Evolutionary conservation across 2,329 filamentous ascomycete genomes (phyloP).

Genomic region (Fusarium sp.): DNA sequence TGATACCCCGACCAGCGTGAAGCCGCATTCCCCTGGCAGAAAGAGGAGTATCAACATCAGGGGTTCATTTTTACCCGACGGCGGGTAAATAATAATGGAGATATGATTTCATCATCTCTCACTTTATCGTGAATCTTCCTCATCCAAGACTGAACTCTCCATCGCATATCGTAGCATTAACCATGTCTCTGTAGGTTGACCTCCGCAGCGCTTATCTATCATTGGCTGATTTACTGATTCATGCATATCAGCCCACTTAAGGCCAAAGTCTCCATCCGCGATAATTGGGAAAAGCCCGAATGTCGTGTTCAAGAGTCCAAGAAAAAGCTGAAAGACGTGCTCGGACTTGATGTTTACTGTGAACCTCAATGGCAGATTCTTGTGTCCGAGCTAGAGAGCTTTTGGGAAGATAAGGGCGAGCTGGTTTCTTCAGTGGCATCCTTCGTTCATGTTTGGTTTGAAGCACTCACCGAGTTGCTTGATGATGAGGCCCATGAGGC

Average conservation of each 20-base stretch:
- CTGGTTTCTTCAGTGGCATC: slow-evolving; percentile 50
- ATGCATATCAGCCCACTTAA: slow-evolving; percentile 53
- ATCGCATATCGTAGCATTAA: background rate
- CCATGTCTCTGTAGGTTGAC: slow-evolving; percentile 13
- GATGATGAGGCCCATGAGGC: slow-evolving; percentile 53
- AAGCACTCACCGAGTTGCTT: slow-evolving; percentile 53
- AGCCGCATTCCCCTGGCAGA: background rate
- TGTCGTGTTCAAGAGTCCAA: slow-evolving; percentile 49
- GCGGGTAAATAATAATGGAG: background rate
- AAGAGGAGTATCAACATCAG: background rate
- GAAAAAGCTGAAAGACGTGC: slow-evolving; percentile 43
- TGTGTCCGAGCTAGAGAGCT: slow-evolving; percentile 49
- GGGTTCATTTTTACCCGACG: background rate
- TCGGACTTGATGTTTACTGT: slow-evolving; percentile 54
- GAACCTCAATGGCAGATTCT: slow-evolving; percentile 58
- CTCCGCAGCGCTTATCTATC: background rate
- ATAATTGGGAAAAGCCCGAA: slow-evolving; percentile 53
- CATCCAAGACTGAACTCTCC: background rate
- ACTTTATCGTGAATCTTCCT: background rate
- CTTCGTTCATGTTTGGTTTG: slow-evolving; percentile 54
- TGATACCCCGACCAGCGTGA: background rate
- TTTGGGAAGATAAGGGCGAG: slow-evolving; percentile 54
- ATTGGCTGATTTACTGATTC: background rate
- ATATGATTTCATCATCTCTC: background rate
- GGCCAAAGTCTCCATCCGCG: slow-evolving; percentile 55